Evolutionary conservation across 106 monocot species (phyloP).

Genomic region (Dendrobium officinale): DNA sequence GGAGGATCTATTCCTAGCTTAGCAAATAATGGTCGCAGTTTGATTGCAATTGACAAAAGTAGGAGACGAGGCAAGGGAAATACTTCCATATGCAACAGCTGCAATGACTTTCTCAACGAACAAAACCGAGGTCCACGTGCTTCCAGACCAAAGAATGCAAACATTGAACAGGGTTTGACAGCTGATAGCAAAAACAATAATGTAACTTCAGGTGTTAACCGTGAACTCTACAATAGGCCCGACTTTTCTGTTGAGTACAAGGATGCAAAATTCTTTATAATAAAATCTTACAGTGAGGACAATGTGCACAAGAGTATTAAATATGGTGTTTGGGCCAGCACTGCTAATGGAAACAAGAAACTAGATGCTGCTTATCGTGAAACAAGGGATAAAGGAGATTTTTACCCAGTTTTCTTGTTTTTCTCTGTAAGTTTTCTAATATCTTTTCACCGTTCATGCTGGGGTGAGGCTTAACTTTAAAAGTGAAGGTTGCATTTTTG

Average conservation of each 20-base stretch:
- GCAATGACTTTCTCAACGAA: slow-evolving; percentile 52
- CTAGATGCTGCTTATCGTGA: slow-evolving; percentile 73
- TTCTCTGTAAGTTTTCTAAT: slow-evolving; percentile 65
- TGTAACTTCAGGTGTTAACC: slow-evolving; percentile 10
- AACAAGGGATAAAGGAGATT: slow-evolving; percentile 44
- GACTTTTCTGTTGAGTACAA: slow-evolving; percentile 68
- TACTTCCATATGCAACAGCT: slow-evolving; percentile 26
- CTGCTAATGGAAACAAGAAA: slow-evolving; percentile 83
- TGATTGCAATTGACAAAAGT: slow-evolving; percentile 33
- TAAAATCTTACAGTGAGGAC: slow-evolving; percentile 95
- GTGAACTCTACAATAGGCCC: slow-evolving; percentile 42
- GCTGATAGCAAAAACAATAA: slow-evolving; percentile 19
- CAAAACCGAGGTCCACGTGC: slow-evolving; percentile 67
- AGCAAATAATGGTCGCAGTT: slow-evolving; percentile 21
- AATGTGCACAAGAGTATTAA: slow-evolving; percentile 96
- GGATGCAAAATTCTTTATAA: slow-evolving; percentile 83
- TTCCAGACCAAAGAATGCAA: slow-evolving; percentile 33
- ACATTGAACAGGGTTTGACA: slow-evolving; percentile 15
- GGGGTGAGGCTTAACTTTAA: not conserved
- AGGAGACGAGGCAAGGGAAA: slow-evolving; percentile 40
- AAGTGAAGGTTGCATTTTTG: not conserved
- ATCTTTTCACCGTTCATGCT: not conserved
- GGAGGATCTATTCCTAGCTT: slow-evolving; percentile 22
- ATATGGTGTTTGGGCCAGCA: slow-evolving; percentile 96
- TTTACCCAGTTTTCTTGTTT: slow-evolving; percentile 73